Evolutionary conservation across 2,329 filamentous ascomycete species (phyloP).

Genomic region (Microcyclospora pomicola): DNA sequence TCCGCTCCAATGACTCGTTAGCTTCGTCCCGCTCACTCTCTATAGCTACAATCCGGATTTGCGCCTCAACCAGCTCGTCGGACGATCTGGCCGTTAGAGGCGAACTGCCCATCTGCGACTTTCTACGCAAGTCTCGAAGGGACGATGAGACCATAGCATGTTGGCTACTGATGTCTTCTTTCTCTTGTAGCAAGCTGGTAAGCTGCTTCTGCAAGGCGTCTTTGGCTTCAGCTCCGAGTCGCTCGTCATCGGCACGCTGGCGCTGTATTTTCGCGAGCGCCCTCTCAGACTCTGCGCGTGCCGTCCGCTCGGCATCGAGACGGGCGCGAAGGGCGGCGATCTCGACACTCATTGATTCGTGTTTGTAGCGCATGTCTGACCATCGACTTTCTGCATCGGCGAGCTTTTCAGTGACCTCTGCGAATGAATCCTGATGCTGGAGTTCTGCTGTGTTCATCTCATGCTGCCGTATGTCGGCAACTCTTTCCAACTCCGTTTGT

Average conservation of each 20-base stretch:
- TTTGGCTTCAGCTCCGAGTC: constrained; percentile 9
- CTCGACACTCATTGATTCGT: constrained; percentile 6
- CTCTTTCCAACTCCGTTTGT: constrained; percentile 3
- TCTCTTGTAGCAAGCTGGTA: constrained; percentile 1
- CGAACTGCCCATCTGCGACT: too few relatives aligned
- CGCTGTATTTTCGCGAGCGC: constrained; percentile 9
- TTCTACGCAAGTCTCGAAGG: too few relatives aligned
- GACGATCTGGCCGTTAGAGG: too few relatives aligned
- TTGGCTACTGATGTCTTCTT: too few relatives aligned
- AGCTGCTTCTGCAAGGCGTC: constrained; percentile 6
- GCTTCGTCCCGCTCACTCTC: constrained; percentile 10
- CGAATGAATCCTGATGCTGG: background rate
- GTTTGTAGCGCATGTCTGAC: constrained; percentile 4
- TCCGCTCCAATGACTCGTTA: constrained; percentile 10
- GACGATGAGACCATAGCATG: too few relatives aligned
- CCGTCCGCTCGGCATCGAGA: constrained; percentile 13
- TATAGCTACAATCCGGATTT: constrained; percentile 4
- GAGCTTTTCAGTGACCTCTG: constrained; percentile 2
- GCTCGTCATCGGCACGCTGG: constrained; percentile 10
- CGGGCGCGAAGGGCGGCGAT: constrained; percentile 12
- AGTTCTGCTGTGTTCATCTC: constrained; percentile 1
- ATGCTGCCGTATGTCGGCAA: background rate
- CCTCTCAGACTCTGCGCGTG: constrained; percentile 15
- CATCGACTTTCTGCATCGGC: constrained; percentile 2
- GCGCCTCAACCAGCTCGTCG: constrained; percentile 7